Percentiles rank a stretch among this genome's conserved stretches.
phyloP scores from a whole-genome alignment of 208 protist genomes.

The Sergeia podlipaevii region DNA sequence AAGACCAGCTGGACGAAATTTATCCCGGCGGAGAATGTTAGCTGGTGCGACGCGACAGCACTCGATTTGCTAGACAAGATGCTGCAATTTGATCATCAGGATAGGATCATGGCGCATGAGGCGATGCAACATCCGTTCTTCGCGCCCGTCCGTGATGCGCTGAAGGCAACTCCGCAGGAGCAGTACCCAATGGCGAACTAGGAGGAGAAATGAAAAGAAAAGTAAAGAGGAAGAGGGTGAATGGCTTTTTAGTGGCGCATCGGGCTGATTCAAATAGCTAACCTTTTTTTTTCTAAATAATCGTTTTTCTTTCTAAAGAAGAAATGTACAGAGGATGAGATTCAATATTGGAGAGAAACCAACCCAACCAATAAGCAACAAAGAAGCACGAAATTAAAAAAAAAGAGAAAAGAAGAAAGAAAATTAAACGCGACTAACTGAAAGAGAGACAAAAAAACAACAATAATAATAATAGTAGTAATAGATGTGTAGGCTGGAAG shows the following conservation, averaged over 20 bases:
- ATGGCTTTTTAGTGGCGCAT: not conserved
- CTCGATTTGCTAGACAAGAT: slow-evolving; percentile 98
- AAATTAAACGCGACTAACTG: no score
- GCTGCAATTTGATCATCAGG: slow-evolving; percentile 96
- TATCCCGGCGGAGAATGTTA: slow-evolving; percentile 38
- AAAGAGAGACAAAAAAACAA: no score
- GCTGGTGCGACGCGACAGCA: slow-evolving; percentile 90
- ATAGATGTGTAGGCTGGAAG: no score
- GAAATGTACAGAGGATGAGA: no score
- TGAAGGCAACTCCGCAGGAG: slow-evolving; percentile 40
- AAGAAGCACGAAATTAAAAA: slow-evolving; percentile 12
- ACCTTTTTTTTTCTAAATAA: slow-evolving; percentile 8
- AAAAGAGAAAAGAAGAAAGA: slow-evolving; percentile 1
- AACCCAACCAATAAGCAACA: no score
- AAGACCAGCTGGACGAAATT: slow-evolving; percentile 37
- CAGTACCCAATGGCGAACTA: slow-evolving; percentile 47
- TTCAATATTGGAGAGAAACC: no score
- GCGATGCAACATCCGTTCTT: slow-evolving; percentile 99
- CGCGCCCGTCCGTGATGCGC: slow-evolving; percentile 70
- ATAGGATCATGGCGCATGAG: slow-evolving; percentile 96
- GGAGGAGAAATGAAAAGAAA: slow-evolving; percentile 12
- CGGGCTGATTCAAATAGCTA: slow-evolving; percentile 5
- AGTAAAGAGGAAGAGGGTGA: slow-evolving; percentile 3
- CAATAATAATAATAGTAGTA: no score
- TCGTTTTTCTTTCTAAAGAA: no score